Evolutionary conservation across 2,329 filamentous ascomycete species (phyloP).

Genomic region (Pezicula radicicola): DNA sequence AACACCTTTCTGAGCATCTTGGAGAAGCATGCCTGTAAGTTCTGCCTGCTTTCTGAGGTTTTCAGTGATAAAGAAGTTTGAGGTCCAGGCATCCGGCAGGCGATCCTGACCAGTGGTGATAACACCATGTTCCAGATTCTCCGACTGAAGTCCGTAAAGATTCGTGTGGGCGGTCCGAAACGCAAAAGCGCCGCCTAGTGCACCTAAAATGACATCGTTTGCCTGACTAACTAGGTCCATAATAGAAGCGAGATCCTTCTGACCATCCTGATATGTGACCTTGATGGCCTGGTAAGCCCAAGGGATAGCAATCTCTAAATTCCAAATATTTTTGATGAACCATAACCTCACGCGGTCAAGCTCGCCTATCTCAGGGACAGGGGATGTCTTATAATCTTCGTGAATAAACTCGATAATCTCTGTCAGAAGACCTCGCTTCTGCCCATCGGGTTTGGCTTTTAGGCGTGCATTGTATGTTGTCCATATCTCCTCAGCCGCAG

Average conservation of each 20-base stretch:
- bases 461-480: conserved; percentile 71
- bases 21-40: conserved; percentile 37
- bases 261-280: conserved; percentile 61
- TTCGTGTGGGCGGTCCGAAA: conserved; percentile 70
- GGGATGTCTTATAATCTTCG: conserved; percentile 69
- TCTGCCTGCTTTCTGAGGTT: conserved; percentile 59
- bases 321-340: conserved; percentile 75
- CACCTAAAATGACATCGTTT: conserved; percentile 67
- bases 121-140: conserved; percentile 64
- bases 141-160: conserved; percentile 70
- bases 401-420: conserved; percentile 75
- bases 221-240: conserved; percentile 53
- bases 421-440: conserved; percentile 68
- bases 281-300: conserved; percentile 79
- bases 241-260: conserved; percentile 48
- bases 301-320: conserved; percentile 71
- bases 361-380: conserved; percentile 63
- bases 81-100: conserved; percentile 85
- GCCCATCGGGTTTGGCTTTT: conserved; percentile 52
- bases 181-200: conserved; percentile 59
- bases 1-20: conserved; percentile 26
- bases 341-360: conserved; percentile 80
- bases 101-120: conserved; percentile 61
- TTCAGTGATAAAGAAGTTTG: conserved; percentile 59
- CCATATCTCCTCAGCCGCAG: conserved; percentile 78